These are phyloP conservation scores for Camptophora hylomeconis DNA, from an alignment of 2,329 filamentous ascomycete species.

Conservation along the genomic window DNA sequence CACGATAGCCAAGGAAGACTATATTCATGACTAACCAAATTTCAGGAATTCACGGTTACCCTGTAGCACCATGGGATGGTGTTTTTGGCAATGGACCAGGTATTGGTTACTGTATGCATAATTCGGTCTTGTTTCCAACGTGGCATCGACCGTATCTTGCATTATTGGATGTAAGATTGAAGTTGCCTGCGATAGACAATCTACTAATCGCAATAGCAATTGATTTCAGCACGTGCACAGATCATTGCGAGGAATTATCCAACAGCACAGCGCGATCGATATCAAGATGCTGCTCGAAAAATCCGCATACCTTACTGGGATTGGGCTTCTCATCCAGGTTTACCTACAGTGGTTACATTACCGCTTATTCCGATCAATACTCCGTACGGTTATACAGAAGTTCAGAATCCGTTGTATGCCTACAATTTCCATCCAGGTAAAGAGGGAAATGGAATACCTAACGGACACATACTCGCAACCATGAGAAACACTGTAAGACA, in stretches of 20 bases:
- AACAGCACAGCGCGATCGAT: slow-evolving; percentile 33
- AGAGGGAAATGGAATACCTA: slow-evolving; percentile 15
- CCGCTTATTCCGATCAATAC: slow-evolving; percentile 31
- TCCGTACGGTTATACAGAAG: slow-evolving; percentile 24
- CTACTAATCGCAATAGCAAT: slow-evolving; percentile 20
- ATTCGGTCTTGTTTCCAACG: slow-evolving; percentile 59
- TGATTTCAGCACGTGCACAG: slow-evolving; percentile 26
- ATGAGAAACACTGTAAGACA: slow-evolving; percentile 12
- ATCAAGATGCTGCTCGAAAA: slow-evolving; percentile 29
- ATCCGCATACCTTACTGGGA: slow-evolving; percentile 39
- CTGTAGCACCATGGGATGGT: slow-evolving; percentile 46
- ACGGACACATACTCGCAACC: slow-evolving; percentile 9
- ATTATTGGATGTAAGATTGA: slow-evolving; percentile 40
- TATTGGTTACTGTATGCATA: slow-evolving; percentile 66
- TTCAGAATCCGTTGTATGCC: slow-evolving; percentile 34
- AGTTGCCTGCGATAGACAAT: background rate
- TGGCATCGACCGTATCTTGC: slow-evolving; percentile 77
- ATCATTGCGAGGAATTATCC: slow-evolving; percentile 29
- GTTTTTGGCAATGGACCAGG: slow-evolving; percentile 28
- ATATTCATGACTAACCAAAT: slow-evolving; percentile 6
- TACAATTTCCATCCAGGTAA: slow-evolving; percentile 22
- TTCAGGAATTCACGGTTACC: slow-evolving; percentile 73
- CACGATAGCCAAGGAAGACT: slow-evolving; percentile 15
- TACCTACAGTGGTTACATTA: slow-evolving; percentile 26
- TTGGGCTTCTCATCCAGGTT: slow-evolving; percentile 27